phyloP scores from a whole-genome alignment of 1,284 basidiomycete species.

The Hymenochaete sp. region DNA sequence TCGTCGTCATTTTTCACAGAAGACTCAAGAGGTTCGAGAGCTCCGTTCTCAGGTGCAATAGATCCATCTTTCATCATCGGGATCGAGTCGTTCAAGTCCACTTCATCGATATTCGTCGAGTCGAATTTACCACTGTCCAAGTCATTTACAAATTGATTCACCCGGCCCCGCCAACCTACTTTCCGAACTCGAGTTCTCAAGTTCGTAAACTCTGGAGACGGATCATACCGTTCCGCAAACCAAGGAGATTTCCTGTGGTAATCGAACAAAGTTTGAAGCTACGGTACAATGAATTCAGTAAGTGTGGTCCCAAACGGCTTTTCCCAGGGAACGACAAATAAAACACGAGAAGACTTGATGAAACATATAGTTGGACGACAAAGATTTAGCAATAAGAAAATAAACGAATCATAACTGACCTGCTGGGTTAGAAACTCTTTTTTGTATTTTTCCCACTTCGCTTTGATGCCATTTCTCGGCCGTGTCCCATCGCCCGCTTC shows the following conservation, averaged over 20 bases:
- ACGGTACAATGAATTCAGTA: constrained; percentile 41
- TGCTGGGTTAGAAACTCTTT: constrained; percentile 79
- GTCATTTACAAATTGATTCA: constrained; percentile 66
- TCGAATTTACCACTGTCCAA: constrained; percentile 80
- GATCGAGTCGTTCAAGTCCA: constrained; percentile 39
- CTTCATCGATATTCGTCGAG: constrained; percentile 53
- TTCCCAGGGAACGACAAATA: no score
- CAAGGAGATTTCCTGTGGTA: constrained; percentile 86
- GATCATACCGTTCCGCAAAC: constrained; percentile 93
- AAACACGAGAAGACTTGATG: no score
- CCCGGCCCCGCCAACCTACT: constrained; percentile 71
- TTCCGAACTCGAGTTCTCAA: constrained; percentile 70
- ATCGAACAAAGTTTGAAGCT: constrained; percentile 88
- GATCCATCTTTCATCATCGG: constrained; percentile 25
- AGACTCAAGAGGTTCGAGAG: constrained; percentile 24
- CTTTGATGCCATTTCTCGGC: constrained; percentile 70
- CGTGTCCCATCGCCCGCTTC: constrained; percentile 71
- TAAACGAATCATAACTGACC: constrained; percentile 41
- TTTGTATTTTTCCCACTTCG: constrained; percentile 85
- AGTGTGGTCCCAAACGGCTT: no score
- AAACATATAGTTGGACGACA: constrained; percentile 19
- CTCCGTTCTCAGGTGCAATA: constrained; percentile 27
- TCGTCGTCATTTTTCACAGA: constrained; percentile 38
- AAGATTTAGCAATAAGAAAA: constrained; percentile 12
- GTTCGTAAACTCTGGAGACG: constrained; percentile 53